Evolutionary conservation across 306 rosid genomes (phyloP).

Genomic region (Arachis stenosperma): DNA sequence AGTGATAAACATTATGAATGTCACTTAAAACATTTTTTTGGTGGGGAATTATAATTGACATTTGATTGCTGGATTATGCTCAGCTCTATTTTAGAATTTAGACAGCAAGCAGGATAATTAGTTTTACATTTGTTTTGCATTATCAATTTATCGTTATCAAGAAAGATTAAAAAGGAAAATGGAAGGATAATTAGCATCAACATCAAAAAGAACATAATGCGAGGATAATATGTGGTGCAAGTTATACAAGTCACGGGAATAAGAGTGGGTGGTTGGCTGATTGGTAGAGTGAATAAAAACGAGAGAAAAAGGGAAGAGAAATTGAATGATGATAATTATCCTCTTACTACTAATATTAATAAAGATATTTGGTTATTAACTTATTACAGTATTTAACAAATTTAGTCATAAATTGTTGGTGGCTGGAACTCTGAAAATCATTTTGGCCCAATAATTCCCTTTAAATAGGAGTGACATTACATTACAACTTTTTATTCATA

Average conservation of each 20-base stretch:
- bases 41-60: constrained; percentile 11
- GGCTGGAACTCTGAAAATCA: neutral
- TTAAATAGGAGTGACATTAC: neutral
- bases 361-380: too few species aligned
- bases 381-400: too few species aligned
- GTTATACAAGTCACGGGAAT: too few species aligned
- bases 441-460: neutral
- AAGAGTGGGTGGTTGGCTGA: neutral
- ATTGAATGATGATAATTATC: neutral
- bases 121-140: constrained; percentile 11
- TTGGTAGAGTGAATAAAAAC: neutral
- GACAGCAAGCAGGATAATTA: neutral
- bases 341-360: too few species aligned
- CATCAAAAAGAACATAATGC: neutral
- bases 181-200: neutral
- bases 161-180: neutral
- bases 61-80: constrained; percentile 10
- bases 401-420: too few species aligned
- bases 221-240: neutral
- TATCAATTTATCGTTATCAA: neutral
- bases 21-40: constrained; percentile 17
- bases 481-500: neutral
- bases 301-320: neutral
- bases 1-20: neutral
- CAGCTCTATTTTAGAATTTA: constrained; percentile 9